Conservation (phyloP, 176 grass and related monocot genomes). For the Chloris gayana region DNA sequence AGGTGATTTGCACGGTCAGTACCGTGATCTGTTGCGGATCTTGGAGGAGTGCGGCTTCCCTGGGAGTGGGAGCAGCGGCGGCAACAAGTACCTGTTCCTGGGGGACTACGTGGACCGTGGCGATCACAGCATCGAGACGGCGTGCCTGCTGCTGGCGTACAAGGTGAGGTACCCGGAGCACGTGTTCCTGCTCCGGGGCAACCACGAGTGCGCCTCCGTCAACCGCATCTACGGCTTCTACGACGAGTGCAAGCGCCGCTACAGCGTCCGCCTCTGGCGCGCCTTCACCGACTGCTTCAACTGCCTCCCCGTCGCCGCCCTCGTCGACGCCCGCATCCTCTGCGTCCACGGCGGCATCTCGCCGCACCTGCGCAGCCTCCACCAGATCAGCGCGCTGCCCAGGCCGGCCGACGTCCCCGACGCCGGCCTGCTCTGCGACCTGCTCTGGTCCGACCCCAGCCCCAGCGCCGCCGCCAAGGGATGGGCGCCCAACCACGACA, state of each 20-base stretch:
- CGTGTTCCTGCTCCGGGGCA: constrained; percentile 67
- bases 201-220: constrained; percentile 78
- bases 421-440: constrained; percentile 65
- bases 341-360: constrained; percentile 76
- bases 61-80: no score
- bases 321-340: constrained; percentile 66
- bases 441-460: constrained; percentile 69
- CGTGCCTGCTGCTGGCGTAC: constrained; percentile 66
- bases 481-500: constrained; percentile 59
- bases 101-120: constrained; percentile 78
- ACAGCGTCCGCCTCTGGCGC: constrained; percentile 66
- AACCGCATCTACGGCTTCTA: constrained; percentile 87
- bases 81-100: constrained; percentile 61
- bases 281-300: constrained; percentile 73
- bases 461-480: constrained; percentile 39
- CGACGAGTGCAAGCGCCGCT: constrained; percentile 79
- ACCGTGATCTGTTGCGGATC: constrained; percentile 55
- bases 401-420: constrained; percentile 66
- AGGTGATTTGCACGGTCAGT: constrained; percentile 73
- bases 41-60: constrained; percentile 64
- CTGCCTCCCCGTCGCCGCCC: constrained; percentile 61
- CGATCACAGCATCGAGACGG: constrained; percentile 70
- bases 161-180: constrained; percentile 67
- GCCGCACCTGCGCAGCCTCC: constrained; percentile 53
- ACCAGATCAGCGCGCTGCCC: constrained; percentile 51